Conservation (phyloP, 805 yeast genomes). For the Brettanomyces sp. region DNA sequence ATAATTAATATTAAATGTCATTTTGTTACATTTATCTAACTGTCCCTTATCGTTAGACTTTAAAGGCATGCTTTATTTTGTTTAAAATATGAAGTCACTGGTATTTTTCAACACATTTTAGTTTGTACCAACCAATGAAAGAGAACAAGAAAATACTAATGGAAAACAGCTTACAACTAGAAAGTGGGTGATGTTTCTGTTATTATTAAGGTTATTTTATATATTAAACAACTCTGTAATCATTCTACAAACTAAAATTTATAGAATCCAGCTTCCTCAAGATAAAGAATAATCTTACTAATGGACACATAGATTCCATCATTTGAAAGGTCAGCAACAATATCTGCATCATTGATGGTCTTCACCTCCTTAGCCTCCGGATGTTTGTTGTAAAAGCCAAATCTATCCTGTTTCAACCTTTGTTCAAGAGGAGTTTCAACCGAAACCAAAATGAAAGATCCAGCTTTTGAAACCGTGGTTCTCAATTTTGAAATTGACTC, state of each 20-base stretch:
- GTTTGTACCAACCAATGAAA: too few species aligned
- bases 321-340: slow-evolving; percentile 41
- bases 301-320: slow-evolving; percentile 61
- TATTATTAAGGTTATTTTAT: too few species aligned
- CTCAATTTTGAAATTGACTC: slow-evolving; percentile 34
- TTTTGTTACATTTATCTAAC: too few species aligned
- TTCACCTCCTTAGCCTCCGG: slow-evolving; percentile 39
- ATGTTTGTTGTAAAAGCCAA: slow-evolving; percentile 38
- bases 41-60: too few species aligned
- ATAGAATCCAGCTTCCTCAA: slow-evolving; percentile 81
- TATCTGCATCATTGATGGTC: slow-evolving; percentile 44
- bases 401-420: slow-evolving; percentile 38
- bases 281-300: slow-evolving; percentile 59
- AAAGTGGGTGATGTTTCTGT: too few species aligned
- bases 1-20: too few species aligned
- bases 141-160: too few species aligned
- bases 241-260: slow-evolving; percentile 26
- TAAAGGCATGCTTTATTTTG: too few species aligned
- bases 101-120: too few species aligned
- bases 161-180: too few species aligned
- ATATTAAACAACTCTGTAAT: too few species aligned
- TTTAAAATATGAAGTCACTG: too few species aligned
- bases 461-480: slow-evolving; percentile 36
- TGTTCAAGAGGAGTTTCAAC: slow-evolving; percentile 40
- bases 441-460: slow-evolving; percentile 43